Evolutionary conservation across 306 rosid genomes (phyloP).

Genomic region (Dryas octopetala): DNA sequence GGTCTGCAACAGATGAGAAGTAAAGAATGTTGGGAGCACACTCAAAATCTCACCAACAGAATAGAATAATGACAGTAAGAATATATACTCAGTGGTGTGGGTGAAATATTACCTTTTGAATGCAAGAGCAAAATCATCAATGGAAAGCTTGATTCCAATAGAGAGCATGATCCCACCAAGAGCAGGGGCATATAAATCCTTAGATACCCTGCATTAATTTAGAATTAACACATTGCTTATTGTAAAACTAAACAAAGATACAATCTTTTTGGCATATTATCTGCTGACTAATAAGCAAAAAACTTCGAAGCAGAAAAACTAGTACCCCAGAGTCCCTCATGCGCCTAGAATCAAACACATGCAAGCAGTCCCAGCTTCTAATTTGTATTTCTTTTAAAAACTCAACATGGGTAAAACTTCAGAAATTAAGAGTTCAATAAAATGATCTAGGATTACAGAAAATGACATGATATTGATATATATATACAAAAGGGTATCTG

Average conservation of each 20-base stretch:
- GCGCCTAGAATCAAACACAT: conserved; percentile 42
- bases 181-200: conserved; percentile 93
- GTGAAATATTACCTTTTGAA: conserved; percentile 59
- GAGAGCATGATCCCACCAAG: conserved; percentile 99
- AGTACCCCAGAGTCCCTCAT: conserved; percentile 18
- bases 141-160: conserved; percentile 82
- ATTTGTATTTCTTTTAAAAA: background rate
- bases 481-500: background rate
- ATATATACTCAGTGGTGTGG: background rate
- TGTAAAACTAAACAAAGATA: conserved; percentile 6
- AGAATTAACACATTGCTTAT: conserved; percentile 21
- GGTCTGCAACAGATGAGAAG: conserved; percentile 67
- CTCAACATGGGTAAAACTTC: background rate
- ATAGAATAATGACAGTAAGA: conserved; percentile 11
- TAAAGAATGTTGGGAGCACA: conserved; percentile 31
- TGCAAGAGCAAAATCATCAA: conserved; percentile 91
- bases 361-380: conserved; percentile 28
- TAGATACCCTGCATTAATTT: conserved; percentile 78
- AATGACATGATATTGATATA: background rate
- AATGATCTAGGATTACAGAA: background rate
- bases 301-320: background rate
- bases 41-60: conserved; percentile 25
- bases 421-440: background rate
- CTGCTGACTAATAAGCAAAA: conserved; percentile 2
- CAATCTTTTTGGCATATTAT: background rate